Percentiles rank a stretch among this genome's conserved stretches.
These are phyloP conservation scores for Dichotomocladium elegans DNA, from an alignment of 371 early-diverging fungal genomes.

Conservation along the genomic window DNA sequence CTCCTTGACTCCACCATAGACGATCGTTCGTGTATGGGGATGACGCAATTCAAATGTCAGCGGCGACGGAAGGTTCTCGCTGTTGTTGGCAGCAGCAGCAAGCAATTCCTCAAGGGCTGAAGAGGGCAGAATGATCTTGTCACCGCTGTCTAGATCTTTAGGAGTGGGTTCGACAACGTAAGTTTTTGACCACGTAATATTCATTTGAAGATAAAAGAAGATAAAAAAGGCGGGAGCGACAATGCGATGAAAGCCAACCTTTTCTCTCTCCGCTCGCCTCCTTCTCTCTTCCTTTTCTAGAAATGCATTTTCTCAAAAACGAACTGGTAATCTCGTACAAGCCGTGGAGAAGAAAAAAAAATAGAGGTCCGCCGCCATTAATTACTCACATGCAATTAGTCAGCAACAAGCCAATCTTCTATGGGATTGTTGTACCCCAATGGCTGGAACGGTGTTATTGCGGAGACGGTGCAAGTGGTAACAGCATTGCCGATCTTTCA, in stretches of 20 bases:
- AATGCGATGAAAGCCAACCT: background rate
- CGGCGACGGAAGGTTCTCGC: constrained; percentile 53
- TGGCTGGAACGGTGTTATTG: background rate
- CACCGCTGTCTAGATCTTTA: constrained; percentile 45
- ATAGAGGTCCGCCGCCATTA: background rate
- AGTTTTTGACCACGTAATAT: constrained; percentile 16
- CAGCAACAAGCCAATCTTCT: background rate
- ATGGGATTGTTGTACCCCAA: background rate
- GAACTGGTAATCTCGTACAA: background rate
- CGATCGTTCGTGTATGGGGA: constrained; percentile 34
- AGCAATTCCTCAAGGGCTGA: constrained; percentile 55
- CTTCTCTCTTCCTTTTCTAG: background rate
- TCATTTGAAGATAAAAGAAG: background rate
- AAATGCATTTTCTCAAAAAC: too few species aligned
- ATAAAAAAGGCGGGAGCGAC: background rate
- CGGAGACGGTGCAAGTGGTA: background rate
- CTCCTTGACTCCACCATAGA: constrained; percentile 76
- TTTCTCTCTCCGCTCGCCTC: background rate
- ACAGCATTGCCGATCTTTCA: background rate
- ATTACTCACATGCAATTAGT: background rate
- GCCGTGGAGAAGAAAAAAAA: background rate
- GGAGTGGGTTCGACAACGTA: constrained; percentile 21
- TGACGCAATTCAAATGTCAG: constrained; percentile 64
- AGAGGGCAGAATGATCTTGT: constrained; percentile 61
- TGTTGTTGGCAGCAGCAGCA: constrained; percentile 7